Evolutionary conservation across 1,284 basidiomycete species (phyloP), one percentile per base, ranked within the genome.

Genomic region (Ganoderma sp.): DNA sequence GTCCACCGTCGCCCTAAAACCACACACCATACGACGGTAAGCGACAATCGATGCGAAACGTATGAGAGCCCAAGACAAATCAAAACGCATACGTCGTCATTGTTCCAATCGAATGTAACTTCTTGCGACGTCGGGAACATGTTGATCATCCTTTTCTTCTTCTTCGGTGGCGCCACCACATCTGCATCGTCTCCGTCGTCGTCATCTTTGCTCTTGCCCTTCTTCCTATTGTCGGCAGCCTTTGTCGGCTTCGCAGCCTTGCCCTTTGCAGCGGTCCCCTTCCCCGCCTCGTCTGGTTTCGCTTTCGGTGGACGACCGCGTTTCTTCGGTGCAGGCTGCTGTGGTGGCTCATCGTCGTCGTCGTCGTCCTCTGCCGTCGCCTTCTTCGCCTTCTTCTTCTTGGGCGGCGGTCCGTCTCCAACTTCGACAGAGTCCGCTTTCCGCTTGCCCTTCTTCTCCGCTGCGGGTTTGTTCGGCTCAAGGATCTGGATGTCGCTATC

Each of bases 121-220:
- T 82, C 75, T 67, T 83, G 81, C 63, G 81, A 76, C 48, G 78
- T 70, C 6, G 80, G 78, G 73, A 88, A 89, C 32, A 90, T 73
- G 69, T 86, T 88, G 70, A 91, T 85, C 77, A 86, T 89, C 73
- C 87, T 83, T 71, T 85, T 87, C 78, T 87, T 90, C 80, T 88
- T 90, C 79, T 32, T 56, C 28, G 52, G 52, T 54, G 84, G 85
- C 10, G 79, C 70, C 3, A 41, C 67, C 9, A 45, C 58, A 2
- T 45, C 66, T 5, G 56, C 70, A 32, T 68, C 67, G 15, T 61
- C 68, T 2, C 52, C 72, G 39, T 63, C 67, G 43, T 60, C 58
- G 28, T 28, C 41, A 39, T 60, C 58, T 43, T 60, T 60, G 14
- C 15, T 39, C 15, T 42, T 42, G 39, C 39, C 39, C 37, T 58